Evolutionary conservation across 495 filamentous ascomycete species (phyloP).

Genomic region (Penicillium flavigenum): DNA sequence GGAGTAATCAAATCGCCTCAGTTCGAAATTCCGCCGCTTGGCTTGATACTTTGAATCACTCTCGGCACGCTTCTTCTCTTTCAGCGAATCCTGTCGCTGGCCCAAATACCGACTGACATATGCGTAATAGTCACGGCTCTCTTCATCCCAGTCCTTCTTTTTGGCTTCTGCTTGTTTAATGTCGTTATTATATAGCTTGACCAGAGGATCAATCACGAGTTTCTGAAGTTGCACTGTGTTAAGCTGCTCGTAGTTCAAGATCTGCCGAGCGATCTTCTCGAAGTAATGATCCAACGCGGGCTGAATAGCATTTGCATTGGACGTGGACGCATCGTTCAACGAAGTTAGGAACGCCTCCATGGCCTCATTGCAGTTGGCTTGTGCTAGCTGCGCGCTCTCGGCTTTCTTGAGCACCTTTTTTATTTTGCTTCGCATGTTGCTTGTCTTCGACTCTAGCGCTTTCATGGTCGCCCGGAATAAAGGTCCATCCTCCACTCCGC

Average conservation of each 20-base stretch:
- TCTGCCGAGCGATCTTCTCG: conserved; percentile 91
- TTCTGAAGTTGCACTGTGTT: conserved; percentile 84
- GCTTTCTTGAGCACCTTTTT: conserved; percentile 94
- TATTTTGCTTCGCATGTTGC: conserved; percentile 88
- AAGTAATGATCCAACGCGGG: conserved; percentile 98
- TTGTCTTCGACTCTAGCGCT: conserved; percentile 91
- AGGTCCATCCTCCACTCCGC: conserved; percentile 85
- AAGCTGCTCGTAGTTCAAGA: conserved; percentile 78
- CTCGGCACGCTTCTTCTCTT: conserved; percentile 92
- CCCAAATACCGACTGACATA: conserved; percentile 94
- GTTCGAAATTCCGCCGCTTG: conserved; percentile 89
- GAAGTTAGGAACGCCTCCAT: conserved; percentile 81
- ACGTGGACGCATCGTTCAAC: conserved; percentile 79
- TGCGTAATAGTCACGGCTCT: conserved; percentile 95
- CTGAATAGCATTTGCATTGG: conserved; percentile 92
- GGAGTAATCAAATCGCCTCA: conserved; percentile 97
- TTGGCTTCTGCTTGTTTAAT: conserved; percentile 98
- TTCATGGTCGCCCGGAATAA: conserved; percentile 97
- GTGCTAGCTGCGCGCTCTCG: conserved; percentile 78
- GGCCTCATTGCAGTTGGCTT: conserved; percentile 79
- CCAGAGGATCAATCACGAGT: conserved; percentile 90
- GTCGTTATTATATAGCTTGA: conserved; percentile 86
- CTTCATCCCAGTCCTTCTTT: conserved; percentile 97
- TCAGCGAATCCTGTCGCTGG: conserved; percentile 90
- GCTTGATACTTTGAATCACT: conserved; percentile 96